phyloP scores from a whole-genome alignment of 306 rosid species.

The Lithocarpus polystachyus region DNA sequence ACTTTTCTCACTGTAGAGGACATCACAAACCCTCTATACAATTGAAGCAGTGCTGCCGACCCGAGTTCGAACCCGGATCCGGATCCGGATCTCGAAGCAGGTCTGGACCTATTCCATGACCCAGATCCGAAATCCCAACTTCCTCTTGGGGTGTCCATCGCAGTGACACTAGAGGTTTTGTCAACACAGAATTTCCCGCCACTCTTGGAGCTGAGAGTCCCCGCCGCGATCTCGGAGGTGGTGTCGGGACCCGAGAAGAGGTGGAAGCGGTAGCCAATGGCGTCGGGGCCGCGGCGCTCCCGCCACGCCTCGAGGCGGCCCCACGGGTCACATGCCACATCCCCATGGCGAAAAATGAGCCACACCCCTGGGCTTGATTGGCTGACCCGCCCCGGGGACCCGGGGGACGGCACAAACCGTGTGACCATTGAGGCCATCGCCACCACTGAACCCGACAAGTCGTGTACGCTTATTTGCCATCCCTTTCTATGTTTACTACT shows the following conservation, averaged over 20 bases:
- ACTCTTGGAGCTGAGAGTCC: constrained; percentile 41
- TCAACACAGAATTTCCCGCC: constrained; percentile 60
- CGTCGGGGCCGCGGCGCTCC: constrained; percentile 59
- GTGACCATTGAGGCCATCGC: constrained; percentile 75
- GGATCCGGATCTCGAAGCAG: constrained; percentile 35
- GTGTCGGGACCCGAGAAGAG: constrained; percentile 41
- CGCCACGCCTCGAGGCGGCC: constrained; percentile 77
- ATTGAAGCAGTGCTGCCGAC: constrained; percentile 61
- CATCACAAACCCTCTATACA: constrained; percentile 66
- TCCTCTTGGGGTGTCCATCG: constrained; percentile 59
- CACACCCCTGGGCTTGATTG: constrained; percentile 70
- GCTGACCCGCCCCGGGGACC: constrained; percentile 55
- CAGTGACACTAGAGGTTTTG: constrained; percentile 37
- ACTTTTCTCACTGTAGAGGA: constrained; percentile 49
- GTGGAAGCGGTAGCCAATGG: constrained; percentile 59
- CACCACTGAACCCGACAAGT: constrained; percentile 68
- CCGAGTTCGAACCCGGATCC: constrained; percentile 43
- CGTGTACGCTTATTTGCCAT: constrained; percentile 68
- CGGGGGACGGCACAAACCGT: constrained; percentile 65
- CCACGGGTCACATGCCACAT: constrained; percentile 65
- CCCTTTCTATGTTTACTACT: constrained; percentile 53
- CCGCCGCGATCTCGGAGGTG: constrained; percentile 48
- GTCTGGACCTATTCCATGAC: constrained; percentile 9
- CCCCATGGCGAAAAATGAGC: constrained; percentile 67
- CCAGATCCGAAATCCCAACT: constrained; percentile 58